These are phyloP conservation scores for Barnettozyma siamensis DNA, from an alignment of 805 yeast species.

Conservation along the genomic window DNA sequence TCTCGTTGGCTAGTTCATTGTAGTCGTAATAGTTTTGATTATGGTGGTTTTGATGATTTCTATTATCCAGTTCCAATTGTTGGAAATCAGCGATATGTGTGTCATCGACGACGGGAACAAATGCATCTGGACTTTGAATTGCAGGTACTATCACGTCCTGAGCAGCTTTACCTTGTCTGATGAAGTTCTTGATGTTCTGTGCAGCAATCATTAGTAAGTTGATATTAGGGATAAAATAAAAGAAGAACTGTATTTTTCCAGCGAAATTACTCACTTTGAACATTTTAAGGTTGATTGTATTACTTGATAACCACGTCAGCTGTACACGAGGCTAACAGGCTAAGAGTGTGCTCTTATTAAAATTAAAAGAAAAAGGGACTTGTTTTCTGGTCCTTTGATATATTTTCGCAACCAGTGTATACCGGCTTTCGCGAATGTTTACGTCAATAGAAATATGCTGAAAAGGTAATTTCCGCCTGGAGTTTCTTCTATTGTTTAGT, in stretches of 20 bases:
- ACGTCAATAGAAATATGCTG: no score
- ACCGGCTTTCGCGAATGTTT: no score
- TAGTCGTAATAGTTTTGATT: constrained; percentile 17
- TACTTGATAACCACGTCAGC: no score
- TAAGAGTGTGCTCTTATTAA: no score
- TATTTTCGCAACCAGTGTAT: no score
- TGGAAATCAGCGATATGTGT: constrained; percentile 1
- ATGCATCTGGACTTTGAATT: not conserved
- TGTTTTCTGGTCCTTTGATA: no score
- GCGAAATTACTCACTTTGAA: constrained; percentile 1
- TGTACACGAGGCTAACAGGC: no score
- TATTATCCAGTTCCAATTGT: not conserved
- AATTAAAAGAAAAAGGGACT: not conserved
- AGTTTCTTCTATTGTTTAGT: no score
- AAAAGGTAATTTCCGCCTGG: no score
- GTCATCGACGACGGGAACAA: not conserved
- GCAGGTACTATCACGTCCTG: constrained; percentile 11
- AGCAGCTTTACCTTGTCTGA: constrained; percentile 39
- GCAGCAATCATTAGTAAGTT: constrained; percentile 2
- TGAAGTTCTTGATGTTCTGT: constrained; percentile 37
- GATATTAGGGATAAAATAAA: not conserved
- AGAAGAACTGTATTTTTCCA: not conserved
- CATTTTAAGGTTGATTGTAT: no score
- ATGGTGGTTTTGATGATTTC: constrained; percentile 1
- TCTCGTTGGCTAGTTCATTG: constrained; percentile 23